A percentile compares a stretch with the other conserved stretches of the same genome.
These are phyloP conservation scores for Tolypocladium tundrense DNA, from an alignment of 2,329 filamentous ascomycete species.

Conservation along the genomic window DNA sequence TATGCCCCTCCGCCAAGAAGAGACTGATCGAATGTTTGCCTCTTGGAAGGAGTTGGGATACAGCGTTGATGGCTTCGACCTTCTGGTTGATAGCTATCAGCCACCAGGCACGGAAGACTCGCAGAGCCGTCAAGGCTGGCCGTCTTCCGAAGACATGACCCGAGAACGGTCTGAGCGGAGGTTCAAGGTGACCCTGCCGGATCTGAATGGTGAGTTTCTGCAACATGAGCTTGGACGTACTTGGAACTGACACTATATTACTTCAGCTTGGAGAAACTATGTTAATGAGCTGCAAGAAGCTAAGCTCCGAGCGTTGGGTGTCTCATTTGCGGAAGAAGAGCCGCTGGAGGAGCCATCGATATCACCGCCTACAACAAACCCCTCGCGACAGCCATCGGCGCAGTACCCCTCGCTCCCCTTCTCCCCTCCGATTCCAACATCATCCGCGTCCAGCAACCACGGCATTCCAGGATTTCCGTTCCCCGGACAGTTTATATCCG, in stretches of 20 bases:
- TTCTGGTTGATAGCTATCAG: conserved; percentile 36
- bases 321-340: conserved; percentile 69
- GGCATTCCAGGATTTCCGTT: conserved; percentile 44
- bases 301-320: conserved; percentile 83
- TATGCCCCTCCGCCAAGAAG: conserved; percentile 41
- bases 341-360: conserved; percentile 51
- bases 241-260: conserved; percentile 5
- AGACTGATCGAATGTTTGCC: conserved; percentile 51
- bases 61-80: conserved; percentile 56
- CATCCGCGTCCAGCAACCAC: conserved; percentile 65
- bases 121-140: conserved; percentile 62
- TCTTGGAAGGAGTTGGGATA: conserved; percentile 63
- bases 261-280: conserved; percentile 60
- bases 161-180: conserved; percentile 41
- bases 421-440: conserved; percentile 72
- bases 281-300: conserved; percentile 77
- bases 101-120: conserved; percentile 31
- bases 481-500: conserved; percentile 47
- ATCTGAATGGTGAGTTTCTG: conserved; percentile 44
- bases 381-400: conserved; percentile 60
- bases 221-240: neutral
- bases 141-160: conserved; percentile 46
- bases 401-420: conserved; percentile 70
- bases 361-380: conserved; percentile 53
- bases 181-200: conserved; percentile 59